Evolutionary conservation across 164 flowering plant genomes (phyloP).

Genomic region (Macadamia integrifolia): DNA sequence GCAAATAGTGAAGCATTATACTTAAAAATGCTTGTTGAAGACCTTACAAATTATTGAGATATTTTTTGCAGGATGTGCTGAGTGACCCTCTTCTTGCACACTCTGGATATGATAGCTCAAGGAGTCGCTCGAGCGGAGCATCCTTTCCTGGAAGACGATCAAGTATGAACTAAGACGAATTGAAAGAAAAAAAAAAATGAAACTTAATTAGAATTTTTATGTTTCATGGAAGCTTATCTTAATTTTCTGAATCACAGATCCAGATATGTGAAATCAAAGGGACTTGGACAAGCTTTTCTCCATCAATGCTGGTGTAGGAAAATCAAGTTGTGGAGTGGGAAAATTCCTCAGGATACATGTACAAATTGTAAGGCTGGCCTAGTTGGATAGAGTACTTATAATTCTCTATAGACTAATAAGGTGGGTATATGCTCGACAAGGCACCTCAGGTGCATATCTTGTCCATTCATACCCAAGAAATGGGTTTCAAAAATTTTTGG

Average conservation of each 20-base stretch:
- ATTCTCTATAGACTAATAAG: constrained; percentile 6
- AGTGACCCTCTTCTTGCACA: constrained; percentile 16
- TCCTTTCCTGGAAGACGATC: constrained; percentile 19
- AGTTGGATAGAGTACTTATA: constrained; percentile 2
- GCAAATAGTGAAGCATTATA: too few species aligned
- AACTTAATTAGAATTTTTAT: neutral
- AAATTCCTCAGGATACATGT: constrained; percentile 4
- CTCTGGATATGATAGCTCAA: constrained; percentile 29
- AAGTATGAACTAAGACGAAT: constrained; percentile 6
- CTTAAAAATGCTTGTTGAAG: neutral
- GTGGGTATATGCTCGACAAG: constrained; percentile 9
- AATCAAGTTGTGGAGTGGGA: neutral
- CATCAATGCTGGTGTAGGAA: too few species aligned
- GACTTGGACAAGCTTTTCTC: neutral
- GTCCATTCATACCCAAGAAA: neutral
- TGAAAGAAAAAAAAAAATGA: too few species aligned
- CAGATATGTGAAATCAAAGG: constrained; percentile 3
- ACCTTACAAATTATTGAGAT: neutral
- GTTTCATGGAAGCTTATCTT: neutral
- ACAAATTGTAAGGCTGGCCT: neutral
- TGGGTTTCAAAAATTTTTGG: neutral
- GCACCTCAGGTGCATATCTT: neutral
- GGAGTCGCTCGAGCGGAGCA: constrained; percentile 25
- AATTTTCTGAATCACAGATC: neutral
- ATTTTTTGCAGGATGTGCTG: constrained; percentile 27